Evolutionary conservation across 768 basidiomycete species (phyloP).

Genomic region (Mrakia hoshinonis): DNA sequence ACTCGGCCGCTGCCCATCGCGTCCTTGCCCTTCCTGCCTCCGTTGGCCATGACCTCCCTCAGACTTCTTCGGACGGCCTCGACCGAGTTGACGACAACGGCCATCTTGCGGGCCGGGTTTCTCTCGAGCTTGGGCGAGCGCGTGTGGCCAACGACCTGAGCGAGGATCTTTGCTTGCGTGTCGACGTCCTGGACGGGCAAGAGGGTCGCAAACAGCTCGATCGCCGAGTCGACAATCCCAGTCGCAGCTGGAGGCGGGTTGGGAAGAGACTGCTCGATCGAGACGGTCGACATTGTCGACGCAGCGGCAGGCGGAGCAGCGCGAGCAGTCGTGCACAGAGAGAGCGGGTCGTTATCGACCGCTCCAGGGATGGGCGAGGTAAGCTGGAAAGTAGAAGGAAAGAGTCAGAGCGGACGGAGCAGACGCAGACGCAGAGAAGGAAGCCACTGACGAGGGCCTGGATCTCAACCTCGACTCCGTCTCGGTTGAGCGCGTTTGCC

Average conservation of each 20-base stretch:
- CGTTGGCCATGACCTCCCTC: conserved; percentile 35
- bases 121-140: conserved; percentile 72
- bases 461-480: conserved; percentile 69
- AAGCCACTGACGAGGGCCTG: conserved; percentile 57
- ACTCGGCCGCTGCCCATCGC: conserved; percentile 35
- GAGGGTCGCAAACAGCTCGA: conserved; percentile 73
- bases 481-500: conserved; percentile 56
- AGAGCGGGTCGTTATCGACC: conserved; percentile 75
- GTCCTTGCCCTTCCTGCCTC: conserved; percentile 34
- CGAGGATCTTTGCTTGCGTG: conserved; percentile 39
- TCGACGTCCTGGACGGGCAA: conserved; percentile 66
- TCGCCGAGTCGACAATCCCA: conserved; percentile 75
- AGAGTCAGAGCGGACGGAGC: not conserved
- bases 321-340: conserved; percentile 45
- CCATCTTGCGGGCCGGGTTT: conserved; percentile 76
- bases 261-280: conserved; percentile 39
- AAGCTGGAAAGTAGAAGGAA: conserved; percentile 44
- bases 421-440: not conserved
- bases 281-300: conserved; percentile 31
- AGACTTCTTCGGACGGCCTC: conserved; percentile 66
- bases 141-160: conserved; percentile 50
- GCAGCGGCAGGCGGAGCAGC: conserved; percentile 38
- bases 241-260: conserved; percentile 70
- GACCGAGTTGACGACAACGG: conserved; percentile 69
- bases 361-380: conserved; percentile 71